Evolutionary conservation across 2,329 filamentous ascomycete species (phyloP).

Genomic region (Cercospora zeae-maydis): DNA sequence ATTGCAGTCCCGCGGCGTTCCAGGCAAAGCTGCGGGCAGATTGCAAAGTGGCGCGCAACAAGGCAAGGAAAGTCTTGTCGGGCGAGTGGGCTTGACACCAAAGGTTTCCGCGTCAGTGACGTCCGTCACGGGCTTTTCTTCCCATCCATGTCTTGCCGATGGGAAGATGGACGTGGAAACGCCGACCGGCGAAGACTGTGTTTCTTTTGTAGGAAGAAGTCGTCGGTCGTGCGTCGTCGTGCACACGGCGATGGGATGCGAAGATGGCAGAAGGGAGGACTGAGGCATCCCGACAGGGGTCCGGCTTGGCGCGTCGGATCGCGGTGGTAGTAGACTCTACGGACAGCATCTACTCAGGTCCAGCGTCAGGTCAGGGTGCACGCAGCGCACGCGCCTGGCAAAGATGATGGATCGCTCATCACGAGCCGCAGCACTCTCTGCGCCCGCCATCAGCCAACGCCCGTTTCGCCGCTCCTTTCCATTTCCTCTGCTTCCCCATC

Average conservation of each 20-base stretch:
- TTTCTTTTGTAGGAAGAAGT: no score
- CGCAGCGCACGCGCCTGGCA: background rate
- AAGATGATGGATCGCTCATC: slow-evolving; percentile 10
- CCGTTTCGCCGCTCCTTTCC: background rate
- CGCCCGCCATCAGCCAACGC: background rate
- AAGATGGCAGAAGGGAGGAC: background rate
- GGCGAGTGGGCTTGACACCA: background rate
- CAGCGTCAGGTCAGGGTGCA: background rate
- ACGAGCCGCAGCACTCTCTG: background rate
- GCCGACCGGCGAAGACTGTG: no score
- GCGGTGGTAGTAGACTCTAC: background rate
- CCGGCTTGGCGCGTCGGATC: no score
- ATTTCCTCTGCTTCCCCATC: background rate
- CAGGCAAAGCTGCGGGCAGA: slow-evolving; percentile 3
- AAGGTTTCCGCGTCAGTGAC: background rate
- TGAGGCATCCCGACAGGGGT: background rate
- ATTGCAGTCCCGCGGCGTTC: background rate
- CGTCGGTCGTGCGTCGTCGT: no score
- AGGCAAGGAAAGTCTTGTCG: slow-evolving; percentile 10
- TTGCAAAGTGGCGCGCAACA: slow-evolving; percentile 5
- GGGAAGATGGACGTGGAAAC: no score
- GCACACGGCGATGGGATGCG: background rate
- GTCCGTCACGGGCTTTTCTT: background rate
- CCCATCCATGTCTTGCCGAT: no score
- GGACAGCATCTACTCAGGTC: background rate